phyloP scores from a whole-genome alignment of 2,329 filamentous ascomycete genomes.

The Sporothrix protearum region DNA sequence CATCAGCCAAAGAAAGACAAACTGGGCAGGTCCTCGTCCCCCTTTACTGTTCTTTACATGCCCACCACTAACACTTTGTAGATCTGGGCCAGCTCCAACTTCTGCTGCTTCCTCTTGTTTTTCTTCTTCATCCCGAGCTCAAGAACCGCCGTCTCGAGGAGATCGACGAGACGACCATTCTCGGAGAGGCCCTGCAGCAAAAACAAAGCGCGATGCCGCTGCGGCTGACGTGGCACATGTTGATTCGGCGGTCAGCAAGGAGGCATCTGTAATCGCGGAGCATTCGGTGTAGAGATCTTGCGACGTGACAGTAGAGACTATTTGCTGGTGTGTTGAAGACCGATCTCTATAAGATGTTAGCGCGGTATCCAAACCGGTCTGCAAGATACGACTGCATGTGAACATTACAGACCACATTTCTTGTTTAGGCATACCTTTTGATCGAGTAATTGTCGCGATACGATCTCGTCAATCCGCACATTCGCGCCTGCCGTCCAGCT shows the following conservation, averaged over 20 bases:
- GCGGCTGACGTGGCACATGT: not conserved
- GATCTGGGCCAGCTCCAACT: slow-evolving; percentile 42
- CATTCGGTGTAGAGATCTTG: not conserved
- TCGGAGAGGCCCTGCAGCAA: slow-evolving; percentile 31
- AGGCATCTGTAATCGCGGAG: not conserved
- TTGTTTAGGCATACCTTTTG: no score
- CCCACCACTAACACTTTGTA: slow-evolving; percentile 10
- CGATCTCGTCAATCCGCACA: no score
- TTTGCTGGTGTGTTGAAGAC: no score
- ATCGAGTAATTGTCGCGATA: no score
- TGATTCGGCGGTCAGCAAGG: not conserved
- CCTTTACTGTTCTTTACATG: not conserved
- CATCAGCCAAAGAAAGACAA: slow-evolving; percentile 42
- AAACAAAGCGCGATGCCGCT: slow-evolving; percentile 23
- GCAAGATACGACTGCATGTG: no score
- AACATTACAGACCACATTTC: no score
- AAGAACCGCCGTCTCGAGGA: slow-evolving; percentile 36
- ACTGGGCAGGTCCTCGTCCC: slow-evolving; percentile 35
- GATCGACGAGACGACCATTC: slow-evolving; percentile 35
- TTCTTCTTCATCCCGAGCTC: slow-evolving; percentile 34
- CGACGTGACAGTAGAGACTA: not conserved
- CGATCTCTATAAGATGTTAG: not conserved
- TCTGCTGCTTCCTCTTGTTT: slow-evolving; percentile 34
- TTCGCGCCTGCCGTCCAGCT: no score
- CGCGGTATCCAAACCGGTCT: no score